phyloP scores from a whole-genome alignment of 106 monocot genomes.

The Dendrobium chrysotoxum region DNA sequence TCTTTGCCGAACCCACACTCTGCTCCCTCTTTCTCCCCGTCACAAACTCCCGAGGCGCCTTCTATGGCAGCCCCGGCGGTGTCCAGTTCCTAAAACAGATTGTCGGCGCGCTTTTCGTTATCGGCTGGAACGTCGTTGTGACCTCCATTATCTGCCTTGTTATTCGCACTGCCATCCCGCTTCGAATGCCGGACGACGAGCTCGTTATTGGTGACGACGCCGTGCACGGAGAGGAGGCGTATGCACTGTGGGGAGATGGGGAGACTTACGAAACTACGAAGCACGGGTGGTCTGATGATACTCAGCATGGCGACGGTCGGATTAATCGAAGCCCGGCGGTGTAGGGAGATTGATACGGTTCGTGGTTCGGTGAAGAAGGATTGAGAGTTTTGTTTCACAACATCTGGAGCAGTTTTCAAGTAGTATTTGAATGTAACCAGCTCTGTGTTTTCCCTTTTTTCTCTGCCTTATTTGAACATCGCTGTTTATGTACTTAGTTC shows the following conservation, averaged over 20 bases:
- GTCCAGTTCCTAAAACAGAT: conserved; percentile 35
- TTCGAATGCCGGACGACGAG: conserved; percentile 36
- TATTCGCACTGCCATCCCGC: conserved; percentile 17
- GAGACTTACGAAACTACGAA: conserved; percentile 24
- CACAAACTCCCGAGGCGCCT: conserved; percentile 33
- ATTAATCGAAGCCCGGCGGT: neutral
- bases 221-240: conserved; percentile 41
- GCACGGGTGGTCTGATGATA: conserved; percentile 19
- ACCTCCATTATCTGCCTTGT: conserved; percentile 29
- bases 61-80: conserved; percentile 32
- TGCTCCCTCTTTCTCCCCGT: conserved; percentile 38
- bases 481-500: no score
- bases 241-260: conserved; percentile 36
- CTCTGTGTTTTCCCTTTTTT: no score
- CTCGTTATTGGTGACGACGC: conserved; percentile 32
- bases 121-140: conserved; percentile 35
- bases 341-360: neutral
- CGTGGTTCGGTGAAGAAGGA: neutral
- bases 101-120: conserved; percentile 26
- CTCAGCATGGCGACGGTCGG: neutral
- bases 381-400: neutral
- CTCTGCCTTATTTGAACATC: no score
- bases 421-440: no score
- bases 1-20: conserved; percentile 34
- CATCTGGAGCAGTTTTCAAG: no score